phyloP scores from a whole-genome alignment of 2,329 filamentous ascomycete species.

The Fusarium newnesense region DNA sequence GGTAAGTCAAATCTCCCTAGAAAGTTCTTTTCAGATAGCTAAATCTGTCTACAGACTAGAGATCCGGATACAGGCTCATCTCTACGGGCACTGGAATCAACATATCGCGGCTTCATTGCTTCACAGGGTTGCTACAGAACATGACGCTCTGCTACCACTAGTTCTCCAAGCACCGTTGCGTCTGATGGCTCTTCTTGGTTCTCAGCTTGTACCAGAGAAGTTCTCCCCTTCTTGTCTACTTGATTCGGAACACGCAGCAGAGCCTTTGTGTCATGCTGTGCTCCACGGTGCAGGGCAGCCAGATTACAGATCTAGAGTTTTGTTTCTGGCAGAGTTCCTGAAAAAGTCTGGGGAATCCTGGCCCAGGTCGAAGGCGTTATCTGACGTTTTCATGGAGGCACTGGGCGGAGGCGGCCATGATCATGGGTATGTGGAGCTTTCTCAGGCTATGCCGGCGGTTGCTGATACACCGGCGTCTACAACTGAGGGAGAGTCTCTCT shows the following conservation, averaged over 20 bases:
- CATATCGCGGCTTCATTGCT: neutral
- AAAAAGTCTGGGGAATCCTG: constrained; percentile 36
- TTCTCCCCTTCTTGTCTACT: constrained; percentile 38
- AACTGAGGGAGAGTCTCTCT: neutral
- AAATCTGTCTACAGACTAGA: constrained; percentile 24
- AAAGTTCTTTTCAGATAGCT: neutral
- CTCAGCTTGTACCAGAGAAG: constrained; percentile 27
- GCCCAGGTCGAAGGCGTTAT: constrained; percentile 24
- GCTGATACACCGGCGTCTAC: neutral
- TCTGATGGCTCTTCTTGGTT: constrained; percentile 32
- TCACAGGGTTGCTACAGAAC: neutral
- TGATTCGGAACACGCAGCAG: constrained; percentile 22
- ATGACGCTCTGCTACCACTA: constrained; percentile 1
- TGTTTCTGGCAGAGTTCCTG: constrained; percentile 23
- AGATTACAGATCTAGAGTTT: constrained; percentile 14
- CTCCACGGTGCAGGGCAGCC: neutral
- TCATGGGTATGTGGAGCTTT: neutral
- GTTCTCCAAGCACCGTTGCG: constrained; percentile 31
- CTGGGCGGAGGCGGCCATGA: neutral
- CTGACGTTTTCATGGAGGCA: neutral
- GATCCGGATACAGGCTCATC: constrained; percentile 30
- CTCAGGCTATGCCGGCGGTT: neutral
- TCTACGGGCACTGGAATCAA: constrained; percentile 1
- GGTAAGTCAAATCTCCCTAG: constrained; percentile 20
- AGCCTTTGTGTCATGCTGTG: constrained; percentile 23